phyloP scores from a whole-genome alignment of 1,284 basidiomycete species.

The Cutaneotrichosporon sp. region DNA sequence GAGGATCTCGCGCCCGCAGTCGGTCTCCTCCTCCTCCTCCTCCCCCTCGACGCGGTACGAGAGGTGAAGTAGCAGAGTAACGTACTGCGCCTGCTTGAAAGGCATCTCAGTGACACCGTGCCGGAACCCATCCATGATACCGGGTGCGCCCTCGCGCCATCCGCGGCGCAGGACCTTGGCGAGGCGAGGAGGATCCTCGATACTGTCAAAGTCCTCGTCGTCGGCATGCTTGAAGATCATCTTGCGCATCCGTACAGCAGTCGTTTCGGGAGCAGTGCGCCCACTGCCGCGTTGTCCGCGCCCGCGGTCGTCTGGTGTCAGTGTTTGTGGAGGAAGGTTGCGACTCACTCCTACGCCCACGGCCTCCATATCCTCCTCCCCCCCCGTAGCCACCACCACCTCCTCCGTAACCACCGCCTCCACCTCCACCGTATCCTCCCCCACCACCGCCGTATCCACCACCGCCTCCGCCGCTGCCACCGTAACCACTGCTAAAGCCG shows the following conservation, averaged over 20 bases:
- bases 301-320: slow-evolving; percentile 27
- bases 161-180: slow-evolving; percentile 66
- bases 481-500: slow-evolving; percentile 28
- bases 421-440: slow-evolving; percentile 11
- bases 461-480: slow-evolving; percentile 19
- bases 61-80: slow-evolving; percentile 71
- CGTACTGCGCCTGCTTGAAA: slow-evolving; percentile 85
- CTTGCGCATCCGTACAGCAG: slow-evolving; percentile 68
- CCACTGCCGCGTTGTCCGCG: slow-evolving; percentile 30
- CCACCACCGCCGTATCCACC: slow-evolving; percentile 22
- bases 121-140: slow-evolving; percentile 67
- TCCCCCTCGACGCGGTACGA: slow-evolving; percentile 55
- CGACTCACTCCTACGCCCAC: slow-evolving; percentile 32
- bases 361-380: slow-evolving; percentile 28
- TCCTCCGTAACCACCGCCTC: slow-evolving; percentile 18
- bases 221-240: slow-evolving; percentile 74
- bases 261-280: slow-evolving; percentile 59
- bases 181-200: slow-evolving; percentile 71
- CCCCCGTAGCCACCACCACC: slow-evolving; percentile 28
- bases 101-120: slow-evolving; percentile 82
- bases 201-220: slow-evolving; percentile 56
- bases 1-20: slow-evolving; percentile 70
- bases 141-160: slow-evolving; percentile 61
- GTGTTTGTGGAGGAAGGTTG: neutral
- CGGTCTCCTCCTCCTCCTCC: slow-evolving; percentile 41